A percentile compares a stretch with the other conserved stretches of the same genome.
Evolutionary conservation across 2,329 filamentous ascomycete species (phyloP).

Genomic region (Ceratocystis papillata): DNA sequence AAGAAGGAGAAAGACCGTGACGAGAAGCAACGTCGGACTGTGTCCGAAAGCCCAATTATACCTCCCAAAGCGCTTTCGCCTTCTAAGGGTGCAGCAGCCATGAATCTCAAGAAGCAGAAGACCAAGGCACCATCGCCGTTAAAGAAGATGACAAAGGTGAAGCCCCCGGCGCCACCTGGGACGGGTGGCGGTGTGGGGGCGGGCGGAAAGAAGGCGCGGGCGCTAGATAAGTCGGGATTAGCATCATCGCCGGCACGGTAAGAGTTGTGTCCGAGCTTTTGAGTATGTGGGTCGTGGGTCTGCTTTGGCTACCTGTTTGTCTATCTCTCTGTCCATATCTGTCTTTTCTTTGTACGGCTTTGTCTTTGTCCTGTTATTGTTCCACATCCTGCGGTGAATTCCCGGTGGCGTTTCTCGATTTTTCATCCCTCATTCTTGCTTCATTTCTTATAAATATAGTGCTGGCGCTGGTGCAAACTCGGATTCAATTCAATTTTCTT

Average conservation of each 20-base stretch:
- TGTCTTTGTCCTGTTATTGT: slow-evolving; percentile 25
- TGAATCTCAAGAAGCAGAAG: slow-evolving; percentile 37
- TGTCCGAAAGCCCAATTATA: slow-evolving; percentile 28
- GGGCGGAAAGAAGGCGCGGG: slow-evolving; percentile 33
- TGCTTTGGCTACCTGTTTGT: background rate
- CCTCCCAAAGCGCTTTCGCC: slow-evolving; percentile 33
- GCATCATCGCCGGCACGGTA: slow-evolving; percentile 36
- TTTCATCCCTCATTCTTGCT: slow-evolving; percentile 22
- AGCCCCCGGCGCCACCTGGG: slow-evolving; percentile 33
- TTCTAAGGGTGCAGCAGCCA: background rate
- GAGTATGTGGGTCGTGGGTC: background rate
- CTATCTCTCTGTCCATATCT: background rate
- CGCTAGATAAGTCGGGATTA: slow-evolving; percentile 47
- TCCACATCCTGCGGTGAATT: background rate
- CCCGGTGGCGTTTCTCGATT: slow-evolving; percentile 17
- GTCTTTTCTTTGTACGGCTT: background rate
- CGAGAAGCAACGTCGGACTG: slow-evolving; percentile 31
- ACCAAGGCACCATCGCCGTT: slow-evolving; percentile 24
- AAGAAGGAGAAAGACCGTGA: slow-evolving; percentile 39
- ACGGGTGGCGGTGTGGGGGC: background rate
- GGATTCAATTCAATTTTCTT: background rate
- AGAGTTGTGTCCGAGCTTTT: background rate
- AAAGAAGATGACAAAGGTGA: slow-evolving; percentile 30
- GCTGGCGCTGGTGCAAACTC: background rate
- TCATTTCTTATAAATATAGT: slow-evolving; percentile 7